These are phyloP conservation scores for Hanseniaspora lachancei DNA, from an alignment of 805 yeast species.

Conservation along the genomic window DNA sequence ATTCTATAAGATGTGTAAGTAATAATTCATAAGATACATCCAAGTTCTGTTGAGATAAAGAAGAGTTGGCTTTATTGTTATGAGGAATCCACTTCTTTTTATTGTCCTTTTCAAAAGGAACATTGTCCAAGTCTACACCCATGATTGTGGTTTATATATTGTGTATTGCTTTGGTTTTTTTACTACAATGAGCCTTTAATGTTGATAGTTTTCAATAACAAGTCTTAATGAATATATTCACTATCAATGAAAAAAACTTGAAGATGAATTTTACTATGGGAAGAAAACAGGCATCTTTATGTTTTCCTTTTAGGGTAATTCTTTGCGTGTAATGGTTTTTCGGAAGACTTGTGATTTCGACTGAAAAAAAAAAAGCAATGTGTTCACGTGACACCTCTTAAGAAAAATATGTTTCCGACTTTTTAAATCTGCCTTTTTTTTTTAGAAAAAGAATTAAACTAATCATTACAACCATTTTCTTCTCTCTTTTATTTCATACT, in stretches of 20 bases:
- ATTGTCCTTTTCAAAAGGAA: conserved; percentile 11
- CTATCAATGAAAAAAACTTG: not conserved
- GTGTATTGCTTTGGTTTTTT: not conserved
- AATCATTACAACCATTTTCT: not conserved
- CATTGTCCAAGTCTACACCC: not conserved
- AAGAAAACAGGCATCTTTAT: no score
- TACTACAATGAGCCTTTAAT: not conserved
- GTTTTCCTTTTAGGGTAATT: not conserved
- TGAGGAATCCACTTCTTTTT: conserved; percentile 11
- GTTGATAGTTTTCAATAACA: no score
- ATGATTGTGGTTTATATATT: not conserved
- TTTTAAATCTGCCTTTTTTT: no score
- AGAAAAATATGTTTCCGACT: no score
- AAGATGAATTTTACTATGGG: no score
- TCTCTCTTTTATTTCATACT: not conserved
- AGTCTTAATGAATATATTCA: not conserved
- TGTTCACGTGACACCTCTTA: not conserved
- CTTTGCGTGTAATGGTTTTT: not conserved
- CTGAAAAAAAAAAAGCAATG: conserved; percentile 3
- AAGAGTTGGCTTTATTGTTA: not conserved
- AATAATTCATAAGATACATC: conserved; percentile 23
- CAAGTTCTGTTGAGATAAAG: conserved; percentile 20
- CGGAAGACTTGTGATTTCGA: not conserved
- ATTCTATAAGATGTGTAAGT: conserved; percentile 17
- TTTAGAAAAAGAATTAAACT: not conserved